Base-by-base conservation (phyloP, 2,329 filamentous ascomycete genomes). In the Elsinoe arachidis region DNA sequence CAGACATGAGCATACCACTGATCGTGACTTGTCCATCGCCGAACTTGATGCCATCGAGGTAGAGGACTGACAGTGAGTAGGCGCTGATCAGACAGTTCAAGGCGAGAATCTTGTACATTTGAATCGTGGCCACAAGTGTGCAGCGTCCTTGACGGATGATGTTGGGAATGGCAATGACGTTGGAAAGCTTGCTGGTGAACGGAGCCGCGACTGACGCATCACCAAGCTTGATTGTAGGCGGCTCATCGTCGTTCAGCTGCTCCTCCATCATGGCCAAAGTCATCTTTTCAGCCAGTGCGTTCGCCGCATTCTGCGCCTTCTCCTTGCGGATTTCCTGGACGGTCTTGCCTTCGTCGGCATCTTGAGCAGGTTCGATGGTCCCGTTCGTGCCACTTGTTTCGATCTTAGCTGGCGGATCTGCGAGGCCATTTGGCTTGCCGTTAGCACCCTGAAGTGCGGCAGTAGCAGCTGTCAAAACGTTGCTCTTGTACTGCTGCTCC, bases 21-120 rank as follows among this genome's bases (percentile, higher is more conserved):
- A 99, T 97, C 14, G 93, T 99, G 64, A 97, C 93, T 74, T 99
- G 93, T 3, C 91, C 90, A 70, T 99, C 93, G 58, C 93, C 91
- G 69, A 99, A 99, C 77, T 99, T 99, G 80, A 99, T 99, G 62
- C 93, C 93, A 67, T 97, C 92, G 1, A 99, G 82, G 69, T 99
- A 99, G 58, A 99, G 80, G 15, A 99, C 93, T 71, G 88, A 95
- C 69, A 99, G 75, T 72, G 90, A 96, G 82, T 99, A 99, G 37
- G 93, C 93, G 65, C 89, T 96, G 70, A 99, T 99, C 65, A 99
- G 79, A 71, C 93, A 99, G 78, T 99, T 99, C 59, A 99, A 78
- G 6, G 93, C 93, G 54, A 99, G 82, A 66, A 99, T 99, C 81
- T 96, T 99, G 84, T 99, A 99, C 92, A 99, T 99, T 78, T 99